A percentile compares a stretch with the other conserved stretches of the same genome.
These are phyloP conservation scores for Aspergillus sp. DNA, from an alignment of 2,329 filamentous ascomycete species.

Conservation along the genomic window DNA sequence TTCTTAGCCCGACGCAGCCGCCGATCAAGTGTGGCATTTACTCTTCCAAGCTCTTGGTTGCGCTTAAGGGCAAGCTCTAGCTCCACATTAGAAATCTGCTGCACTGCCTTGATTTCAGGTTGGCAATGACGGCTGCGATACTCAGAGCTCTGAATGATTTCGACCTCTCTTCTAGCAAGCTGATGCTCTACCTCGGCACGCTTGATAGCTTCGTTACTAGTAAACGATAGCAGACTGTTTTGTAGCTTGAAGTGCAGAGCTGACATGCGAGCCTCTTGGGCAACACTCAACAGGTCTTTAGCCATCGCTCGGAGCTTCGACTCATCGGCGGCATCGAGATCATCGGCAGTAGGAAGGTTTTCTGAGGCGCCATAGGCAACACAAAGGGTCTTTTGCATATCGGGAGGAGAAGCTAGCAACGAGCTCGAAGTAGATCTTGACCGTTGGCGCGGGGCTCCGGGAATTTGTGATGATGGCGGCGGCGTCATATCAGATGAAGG, in stretches of 20 bases:
- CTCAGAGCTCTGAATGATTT: slow-evolving; percentile 75
- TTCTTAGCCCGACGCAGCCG: slow-evolving; percentile 74
- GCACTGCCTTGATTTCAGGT: slow-evolving; percentile 50
- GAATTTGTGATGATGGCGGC: slow-evolving; percentile 63
- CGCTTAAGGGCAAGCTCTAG: slow-evolving; percentile 62
- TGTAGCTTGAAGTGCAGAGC: slow-evolving; percentile 89
- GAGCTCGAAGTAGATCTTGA: slow-evolving; percentile 44
- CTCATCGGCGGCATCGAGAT: slow-evolving; percentile 55
- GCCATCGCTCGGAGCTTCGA: slow-evolving; percentile 58
- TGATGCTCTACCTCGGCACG: slow-evolving; percentile 88
- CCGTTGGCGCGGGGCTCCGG: slow-evolving; percentile 43
- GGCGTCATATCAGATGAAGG: slow-evolving; percentile 60
- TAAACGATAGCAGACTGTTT: slow-evolving; percentile 78
- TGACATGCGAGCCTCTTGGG: slow-evolving; percentile 75
- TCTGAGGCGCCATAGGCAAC: slow-evolving; percentile 45
- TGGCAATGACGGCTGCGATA: slow-evolving; percentile 65
- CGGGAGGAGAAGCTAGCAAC: slow-evolving; percentile 50
- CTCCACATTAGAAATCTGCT: slow-evolving; percentile 47
- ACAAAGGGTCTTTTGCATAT: slow-evolving; percentile 45
- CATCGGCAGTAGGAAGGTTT: slow-evolving; percentile 51
- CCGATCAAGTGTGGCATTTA: slow-evolving; percentile 64
- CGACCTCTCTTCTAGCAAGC: slow-evolving; percentile 84
- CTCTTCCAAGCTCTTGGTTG: slow-evolving; percentile 66
- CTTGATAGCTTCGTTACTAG: slow-evolving; percentile 81
- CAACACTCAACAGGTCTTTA: slow-evolving; percentile 53